Base-by-base conservation (phyloP, 257 asterid genomes). In the Jacaranda mimosifolia region DNA sequence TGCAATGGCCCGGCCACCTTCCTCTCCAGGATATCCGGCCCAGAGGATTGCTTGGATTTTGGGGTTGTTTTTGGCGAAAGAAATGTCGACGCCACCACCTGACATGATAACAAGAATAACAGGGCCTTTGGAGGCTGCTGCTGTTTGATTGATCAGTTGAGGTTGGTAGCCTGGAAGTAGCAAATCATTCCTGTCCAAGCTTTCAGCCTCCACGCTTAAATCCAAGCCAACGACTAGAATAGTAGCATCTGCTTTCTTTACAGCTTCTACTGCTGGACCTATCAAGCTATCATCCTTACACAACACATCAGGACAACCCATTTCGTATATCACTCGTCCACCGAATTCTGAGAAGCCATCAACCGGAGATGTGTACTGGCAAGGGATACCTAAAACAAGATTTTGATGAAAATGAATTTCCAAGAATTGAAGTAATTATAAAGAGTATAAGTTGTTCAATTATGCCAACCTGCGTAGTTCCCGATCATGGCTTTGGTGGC, bases 21-120 rank as follows among this genome's bases (percentile, higher is more conserved):
- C 85, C 21, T 86, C 76, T 1, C 93, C 93, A 1, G 91, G 87
- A 57, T 81, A 88, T 40, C 93, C 89, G 12, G 83, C 89, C 94
- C 94, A 89, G 6, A 87, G 15, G 15, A 89, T 87, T 0, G 84
- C 53, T 0, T 14, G 18, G 51, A 89, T 48, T 0, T 80, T 81
- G 0, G 75, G 63, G 59, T 80, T 52, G 4, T 65, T 45, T 17
- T 78, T 81, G 4, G 92, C 88, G 42, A 83, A 84, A 0, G 83
- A 48, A 7, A 89, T 38, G 36, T 89, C 94, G 21, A 89, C 48
- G 0, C 85, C 82, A 3, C 91, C 91, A 0, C 85, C 94, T 0
- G 85, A 81, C 86, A 87, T 78, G 18, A 89, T 2, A 0, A 87
- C 91, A 0, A 89, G 82, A 45, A 83, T 70, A 3, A 81, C 80